Evolutionary conservation across 2,329 filamentous ascomycete species (phyloP), one percentile per base, ranked within the genome.

Genomic region (Dactylellina parvicollis): DNA sequence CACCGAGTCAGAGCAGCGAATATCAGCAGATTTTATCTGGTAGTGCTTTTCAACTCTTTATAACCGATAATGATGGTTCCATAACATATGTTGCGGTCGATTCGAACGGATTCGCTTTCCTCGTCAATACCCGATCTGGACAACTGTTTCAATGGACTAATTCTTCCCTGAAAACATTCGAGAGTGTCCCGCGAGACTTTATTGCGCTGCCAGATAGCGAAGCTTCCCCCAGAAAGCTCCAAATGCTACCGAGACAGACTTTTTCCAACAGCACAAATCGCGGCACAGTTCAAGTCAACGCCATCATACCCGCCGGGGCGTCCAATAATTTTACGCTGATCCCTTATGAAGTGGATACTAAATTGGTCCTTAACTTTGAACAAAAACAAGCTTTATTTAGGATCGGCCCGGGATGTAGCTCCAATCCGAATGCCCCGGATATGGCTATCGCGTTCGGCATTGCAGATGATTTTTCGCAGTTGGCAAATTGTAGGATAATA

Each of bases 311-410:
- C 4, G 3, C 14, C 12, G 47, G 59, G 7, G 49, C 60, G 16
- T 55, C 49, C 18, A 55, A 26, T 4, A 65, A 56, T 28, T 65
- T 65, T 34, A 65, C 60, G 12, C 26, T 65, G 5, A 38, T 65
- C 9, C 60, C 34, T 3, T n/a, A 24, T n/a, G 18, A 24, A n/a
- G 20, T 32, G 2, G 49, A 55, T 30, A 54, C 24, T 1, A 26
- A 65, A 24, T 20, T 56, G 9, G 40, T 65, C 3, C 26, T 65
- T 16, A 46, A n/a, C 5, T 52, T 32, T 24, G 20, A 30, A 20
- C 46, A 44, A 26, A 18, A 32, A 5, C 12, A 28, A 20, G 46
- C 47, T 10, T 44, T 64, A 7, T 64, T 64, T 22, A 46, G 59
- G 12, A 44, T 24, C 2, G 59, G 59, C 9, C 1, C 46, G 1